These are phyloP conservation scores for Paracamarosporium sp. DNA, from an alignment of 2,329 filamentous ascomycete genomes.

Conservation along the genomic window DNA sequence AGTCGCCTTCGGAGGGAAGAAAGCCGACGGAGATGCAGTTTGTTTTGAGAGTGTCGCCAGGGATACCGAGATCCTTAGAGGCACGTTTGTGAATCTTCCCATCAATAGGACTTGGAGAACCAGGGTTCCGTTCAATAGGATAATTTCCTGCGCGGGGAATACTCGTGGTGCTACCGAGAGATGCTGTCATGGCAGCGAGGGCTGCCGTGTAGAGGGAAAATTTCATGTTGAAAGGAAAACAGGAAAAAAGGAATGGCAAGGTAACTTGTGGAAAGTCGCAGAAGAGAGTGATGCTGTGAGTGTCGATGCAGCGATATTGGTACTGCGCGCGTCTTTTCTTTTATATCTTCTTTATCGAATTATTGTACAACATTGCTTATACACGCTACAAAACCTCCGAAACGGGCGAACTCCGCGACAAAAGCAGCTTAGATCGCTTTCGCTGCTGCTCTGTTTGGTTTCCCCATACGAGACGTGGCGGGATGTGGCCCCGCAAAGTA, in stretches of 20 bases:
- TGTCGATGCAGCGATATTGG: neutral
- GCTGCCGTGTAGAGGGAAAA: constrained; percentile 9
- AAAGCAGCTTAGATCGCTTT: neutral
- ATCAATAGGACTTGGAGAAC: neutral
- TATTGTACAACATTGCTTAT: neutral
- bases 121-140: neutral
- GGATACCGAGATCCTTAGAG: constrained; percentile 11
- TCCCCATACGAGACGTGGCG: neutral
- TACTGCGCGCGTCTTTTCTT: neutral
- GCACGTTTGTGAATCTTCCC: constrained; percentile 5
- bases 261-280: neutral
- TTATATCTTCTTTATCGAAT: neutral
- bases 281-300: no score
- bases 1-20: constrained; percentile 20
- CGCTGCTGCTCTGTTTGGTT: neutral
- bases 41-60: constrained; percentile 10
- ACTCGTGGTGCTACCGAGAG: constrained; percentile 7
- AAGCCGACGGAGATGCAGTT: constrained; percentile 22
- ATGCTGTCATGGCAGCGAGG: constrained; percentile 10
- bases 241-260: neutral
- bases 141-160: constrained; percentile 10
- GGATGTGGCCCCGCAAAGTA: neutral
- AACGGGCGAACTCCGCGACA: neutral
- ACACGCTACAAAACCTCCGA: no score
- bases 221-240: constrained; percentile 14